Conservation (phyloP, 495 filamentous ascomycete genomes). For the Melanomma pulvis-pyrius region DNA sequence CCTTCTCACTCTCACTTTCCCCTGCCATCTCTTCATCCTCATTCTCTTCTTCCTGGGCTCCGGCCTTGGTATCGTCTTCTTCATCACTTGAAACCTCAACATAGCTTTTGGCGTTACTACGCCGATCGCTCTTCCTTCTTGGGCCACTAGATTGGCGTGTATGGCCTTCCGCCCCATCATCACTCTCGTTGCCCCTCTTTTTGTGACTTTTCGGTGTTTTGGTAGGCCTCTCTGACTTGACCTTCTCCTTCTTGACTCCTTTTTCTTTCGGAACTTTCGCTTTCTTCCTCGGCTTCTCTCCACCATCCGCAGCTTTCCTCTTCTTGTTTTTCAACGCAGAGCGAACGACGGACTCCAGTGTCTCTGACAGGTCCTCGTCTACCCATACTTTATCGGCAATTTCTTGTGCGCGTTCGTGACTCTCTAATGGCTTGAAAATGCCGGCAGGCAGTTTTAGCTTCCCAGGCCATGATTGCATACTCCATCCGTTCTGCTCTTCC, state of each 20-base stretch:
- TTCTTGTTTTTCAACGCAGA: conserved; percentile 42
- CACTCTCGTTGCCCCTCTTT: conserved; percentile 45
- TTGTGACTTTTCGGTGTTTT: conserved; percentile 50
- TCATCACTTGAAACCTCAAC: conserved; percentile 60
- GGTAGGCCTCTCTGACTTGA: conserved; percentile 47
- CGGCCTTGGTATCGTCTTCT: conserved; percentile 59
- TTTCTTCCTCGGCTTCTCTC: conserved; percentile 49
- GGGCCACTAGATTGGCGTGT: conserved; percentile 40
- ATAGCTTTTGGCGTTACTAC: conserved; percentile 52
- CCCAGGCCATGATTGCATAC: conserved; percentile 76
- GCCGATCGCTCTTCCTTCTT: conserved; percentile 49
- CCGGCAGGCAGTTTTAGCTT: conserved; percentile 79
- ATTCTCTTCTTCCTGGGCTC: conserved; percentile 41
- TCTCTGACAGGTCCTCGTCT: conserved; percentile 78
- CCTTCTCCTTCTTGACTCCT: conserved; percentile 44
- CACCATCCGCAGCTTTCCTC: conserved; percentile 12
- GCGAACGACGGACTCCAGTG: conserved; percentile 67
- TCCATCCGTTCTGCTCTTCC: conserved; percentile 76
- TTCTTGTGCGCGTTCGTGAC: conserved; percentile 76
- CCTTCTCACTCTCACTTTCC: conserved; percentile 5
- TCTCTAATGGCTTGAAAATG: conserved; percentile 73
- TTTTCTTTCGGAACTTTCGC: conserved; percentile 32
- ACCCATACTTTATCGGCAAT: conserved; percentile 83
- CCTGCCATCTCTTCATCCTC: conserved; percentile 29
- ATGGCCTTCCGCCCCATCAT: conserved; percentile 9